A percentile compares a stretch with the other conserved stretches of the same genome.
These are phyloP conservation scores for Phytophthora cajani DNA, from an alignment of 352 stramenopile genomes.

Conservation along the genomic window DNA sequence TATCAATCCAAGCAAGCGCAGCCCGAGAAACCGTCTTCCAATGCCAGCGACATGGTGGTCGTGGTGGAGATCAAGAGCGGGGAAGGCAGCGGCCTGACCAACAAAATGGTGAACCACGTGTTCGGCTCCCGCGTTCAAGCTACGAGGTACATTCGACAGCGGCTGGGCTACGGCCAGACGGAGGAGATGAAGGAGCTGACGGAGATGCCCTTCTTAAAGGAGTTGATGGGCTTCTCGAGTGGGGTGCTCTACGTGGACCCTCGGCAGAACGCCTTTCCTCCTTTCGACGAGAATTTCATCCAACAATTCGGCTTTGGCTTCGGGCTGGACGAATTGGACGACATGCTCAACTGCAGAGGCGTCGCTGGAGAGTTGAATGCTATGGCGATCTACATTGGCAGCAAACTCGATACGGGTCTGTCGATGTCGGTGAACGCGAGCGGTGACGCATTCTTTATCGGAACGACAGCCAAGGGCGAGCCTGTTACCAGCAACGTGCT, in stretches of 20 bases:
- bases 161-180: constrained; percentile 10
- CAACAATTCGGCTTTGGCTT: constrained; percentile 16
- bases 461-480: constrained; percentile 10
- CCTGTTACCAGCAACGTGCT: constrained; percentile 28
- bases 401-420: constrained; percentile 11
- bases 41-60: not conserved
- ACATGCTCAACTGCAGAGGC: constrained; percentile 23
- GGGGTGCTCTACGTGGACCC: constrained; percentile 19
- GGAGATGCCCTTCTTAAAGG: constrained; percentile 23
- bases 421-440: constrained; percentile 24
- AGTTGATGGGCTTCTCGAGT: constrained; percentile 19
- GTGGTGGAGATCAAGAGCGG: constrained; percentile 14
- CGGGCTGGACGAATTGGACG: constrained; percentile 4
- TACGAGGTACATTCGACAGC: constrained; percentile 12
- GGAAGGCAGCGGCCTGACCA: constrained; percentile 20
- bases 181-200: constrained; percentile 24
- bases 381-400: constrained; percentile 26
- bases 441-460: constrained; percentile 26
- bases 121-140: constrained; percentile 12
- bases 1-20: not conserved
- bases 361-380: constrained; percentile 16
- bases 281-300: constrained; percentile 12
- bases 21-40: not conserved
- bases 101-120: constrained; percentile 21
- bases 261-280: constrained; percentile 10